Evolutionary conservation across 2,329 filamentous ascomycete genomes (phyloP).

Genomic region (Dactylella cylindrospora): DNA sequence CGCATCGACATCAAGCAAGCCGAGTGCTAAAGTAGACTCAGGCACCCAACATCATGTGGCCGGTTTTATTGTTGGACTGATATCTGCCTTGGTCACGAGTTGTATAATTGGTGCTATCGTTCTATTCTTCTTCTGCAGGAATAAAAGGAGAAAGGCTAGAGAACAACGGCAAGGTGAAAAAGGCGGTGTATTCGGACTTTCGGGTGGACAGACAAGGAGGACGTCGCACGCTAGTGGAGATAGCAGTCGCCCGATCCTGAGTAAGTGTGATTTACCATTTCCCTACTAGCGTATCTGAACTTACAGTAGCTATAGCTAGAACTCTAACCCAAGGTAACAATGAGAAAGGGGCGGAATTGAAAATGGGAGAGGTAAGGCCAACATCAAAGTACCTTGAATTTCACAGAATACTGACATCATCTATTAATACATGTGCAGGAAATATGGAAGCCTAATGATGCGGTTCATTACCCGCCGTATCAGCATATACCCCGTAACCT

Average conservation of each 20-base stretch:
- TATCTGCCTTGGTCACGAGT: conserved; percentile 25
- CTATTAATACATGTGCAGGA: conserved; percentile 7
- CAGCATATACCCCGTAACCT: conserved; percentile 35
- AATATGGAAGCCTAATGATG: conserved; percentile 25
- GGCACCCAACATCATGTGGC: conserved; percentile 6
- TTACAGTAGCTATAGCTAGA: neutral
- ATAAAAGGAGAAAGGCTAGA: conserved; percentile 11
- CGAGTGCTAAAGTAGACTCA: neutral
- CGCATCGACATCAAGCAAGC: conserved; percentile 10
- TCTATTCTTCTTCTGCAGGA: conserved; percentile 36
- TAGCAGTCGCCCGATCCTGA: conserved; percentile 21
- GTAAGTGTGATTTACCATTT: no score
- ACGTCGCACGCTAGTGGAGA: conserved; percentile 36
- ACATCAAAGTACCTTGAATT: neutral
- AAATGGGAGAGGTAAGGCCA: conserved; percentile 31
- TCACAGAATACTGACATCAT: neutral
- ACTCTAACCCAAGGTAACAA: conserved; percentile 19
- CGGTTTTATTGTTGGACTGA: conserved; percentile 29
- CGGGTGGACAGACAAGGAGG: conserved; percentile 17
- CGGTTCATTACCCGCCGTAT: conserved; percentile 36
- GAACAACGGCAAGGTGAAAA: neutral
- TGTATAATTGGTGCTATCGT: conserved; percentile 18
- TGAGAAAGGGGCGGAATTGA: conserved; percentile 6
- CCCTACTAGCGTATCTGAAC: no score
- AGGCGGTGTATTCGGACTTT: conserved; percentile 7